Evolutionary conservation across 305 asterid genomes (phyloP).

Genomic region (Fraxinus albicans): DNA sequence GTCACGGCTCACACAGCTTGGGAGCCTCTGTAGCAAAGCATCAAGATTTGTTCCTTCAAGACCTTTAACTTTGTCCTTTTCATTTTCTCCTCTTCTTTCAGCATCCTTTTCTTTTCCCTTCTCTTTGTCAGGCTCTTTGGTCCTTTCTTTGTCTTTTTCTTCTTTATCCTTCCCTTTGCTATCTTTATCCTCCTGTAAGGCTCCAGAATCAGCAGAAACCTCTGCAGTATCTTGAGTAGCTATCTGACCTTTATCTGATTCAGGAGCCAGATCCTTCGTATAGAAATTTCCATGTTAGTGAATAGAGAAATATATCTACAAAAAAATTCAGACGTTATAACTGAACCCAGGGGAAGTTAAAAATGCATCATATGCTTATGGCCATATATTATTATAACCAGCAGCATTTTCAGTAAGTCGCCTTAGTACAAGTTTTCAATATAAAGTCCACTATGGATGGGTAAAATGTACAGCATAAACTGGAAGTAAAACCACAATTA

Average conservation of each 20-base stretch:
- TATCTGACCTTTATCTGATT: conserved; percentile 60
- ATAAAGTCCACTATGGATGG: neutral
- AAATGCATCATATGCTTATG: neutral
- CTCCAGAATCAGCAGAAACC: conserved; percentile 58
- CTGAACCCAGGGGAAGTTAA: neutral
- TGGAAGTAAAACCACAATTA: neutral
- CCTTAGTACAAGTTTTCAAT: neutral
- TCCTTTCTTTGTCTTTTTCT: conserved; percentile 73
- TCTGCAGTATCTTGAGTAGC: conserved; percentile 55
- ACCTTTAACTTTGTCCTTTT: conserved; percentile 90
- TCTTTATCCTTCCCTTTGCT: conserved; percentile 69
- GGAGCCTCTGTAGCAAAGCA: conserved; percentile 89
- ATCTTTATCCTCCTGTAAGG: conserved; percentile 55
- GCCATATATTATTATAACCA: neutral
- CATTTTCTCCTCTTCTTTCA: conserved; percentile 79
- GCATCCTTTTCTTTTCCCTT: conserved; percentile 85
- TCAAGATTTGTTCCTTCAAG: conserved; percentile 92
- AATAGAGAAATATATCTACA: conserved; percentile 6
- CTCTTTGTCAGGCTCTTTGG: conserved; percentile 60
- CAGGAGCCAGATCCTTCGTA: conserved; percentile 67
- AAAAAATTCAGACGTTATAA: neutral
- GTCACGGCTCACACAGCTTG: conserved; percentile 98
- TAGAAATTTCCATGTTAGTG: conserved; percentile 31
- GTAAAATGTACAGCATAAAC: neutral
- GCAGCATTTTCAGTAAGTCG: neutral